Conservation (phyloP, 2,329 filamentous ascomycete genomes). For the Monosporascus sp. region DNA sequence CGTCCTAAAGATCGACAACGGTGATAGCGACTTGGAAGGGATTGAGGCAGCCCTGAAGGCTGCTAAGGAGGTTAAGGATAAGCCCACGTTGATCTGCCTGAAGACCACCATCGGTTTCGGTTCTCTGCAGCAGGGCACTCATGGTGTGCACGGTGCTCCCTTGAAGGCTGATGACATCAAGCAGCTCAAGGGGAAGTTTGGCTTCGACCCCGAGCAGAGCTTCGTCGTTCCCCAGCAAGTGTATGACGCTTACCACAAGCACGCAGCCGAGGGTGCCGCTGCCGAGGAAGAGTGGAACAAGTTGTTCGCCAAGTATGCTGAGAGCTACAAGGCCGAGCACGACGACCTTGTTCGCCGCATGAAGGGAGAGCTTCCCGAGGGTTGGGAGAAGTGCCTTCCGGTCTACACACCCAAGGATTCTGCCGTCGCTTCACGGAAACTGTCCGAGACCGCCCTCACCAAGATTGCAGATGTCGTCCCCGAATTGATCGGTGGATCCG, state of each 20-base stretch:
- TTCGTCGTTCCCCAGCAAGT: conserved; percentile 94
- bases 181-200: conserved; percentile 90
- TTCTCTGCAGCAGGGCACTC: conserved; percentile 87
- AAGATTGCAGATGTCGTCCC: conserved; percentile 80
- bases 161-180: conserved; percentile 92
- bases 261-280: conserved; percentile 78
- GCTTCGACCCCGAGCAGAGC: conserved; percentile 89
- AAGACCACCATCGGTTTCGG: conserved; percentile 97
- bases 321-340: conserved; percentile 72
- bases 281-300: conserved; percentile 93
- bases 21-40: conserved; percentile 78
- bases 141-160: conserved; percentile 92
- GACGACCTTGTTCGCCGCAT: conserved; percentile 79
- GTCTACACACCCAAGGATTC: conserved; percentile 82
- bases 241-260: conserved; percentile 85
- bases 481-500: conserved; percentile 92
- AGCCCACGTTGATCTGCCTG: conserved; percentile 95
- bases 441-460: conserved; percentile 88
- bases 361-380: conserved; percentile 79
- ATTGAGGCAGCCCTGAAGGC: conserved; percentile 87
- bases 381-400: conserved; percentile 92
- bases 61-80: conserved; percentile 85
- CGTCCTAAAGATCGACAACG: conserved; percentile 75
- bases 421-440: conserved; percentile 88
- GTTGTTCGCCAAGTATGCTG: conserved; percentile 79